These are phyloP conservation scores for Claviceps sp. DNA, from an alignment of 2,329 filamentous ascomycete species.

Conservation along the genomic window DNA sequence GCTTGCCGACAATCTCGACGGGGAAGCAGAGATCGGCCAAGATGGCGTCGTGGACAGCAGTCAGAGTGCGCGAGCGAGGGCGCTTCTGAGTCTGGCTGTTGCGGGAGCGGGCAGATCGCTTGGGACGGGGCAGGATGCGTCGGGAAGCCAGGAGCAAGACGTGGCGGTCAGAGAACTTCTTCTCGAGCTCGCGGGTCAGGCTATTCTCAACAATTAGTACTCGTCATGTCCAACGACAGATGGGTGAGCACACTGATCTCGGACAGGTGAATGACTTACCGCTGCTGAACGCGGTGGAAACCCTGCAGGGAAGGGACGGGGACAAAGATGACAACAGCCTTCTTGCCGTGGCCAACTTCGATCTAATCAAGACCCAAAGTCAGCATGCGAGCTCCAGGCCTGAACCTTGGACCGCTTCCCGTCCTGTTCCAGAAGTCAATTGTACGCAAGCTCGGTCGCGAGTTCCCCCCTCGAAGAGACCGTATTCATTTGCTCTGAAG, in stretches of 20 bases:
- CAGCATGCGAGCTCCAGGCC: conserved; percentile 66
- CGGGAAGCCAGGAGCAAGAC: conserved; percentile 97
- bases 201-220: conserved; percentile 29
- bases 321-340: conserved; percentile 99
- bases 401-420: conserved; percentile 62
- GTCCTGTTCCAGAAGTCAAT: conserved; percentile 48
- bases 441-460: conserved; percentile 21
- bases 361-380: conserved; percentile 67
- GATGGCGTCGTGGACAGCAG: conserved; percentile 97
- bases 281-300: conserved; percentile 99
- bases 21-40: conserved; percentile 97
- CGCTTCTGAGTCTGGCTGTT: conserved; percentile 98
- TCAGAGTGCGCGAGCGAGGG: conserved; percentile 92
- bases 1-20: conserved; percentile 99
- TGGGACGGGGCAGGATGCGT: conserved; percentile 96
- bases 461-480: conserved; percentile 10
- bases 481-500: conserved; percentile 4
- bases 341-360: conserved; percentile 99
- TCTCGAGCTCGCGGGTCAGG: conserved; percentile 99
- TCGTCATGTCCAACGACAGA: neutral
- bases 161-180: conserved; percentile 99
- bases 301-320: conserved; percentile 94
- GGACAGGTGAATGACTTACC: conserved; percentile 47
- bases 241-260: neutral
- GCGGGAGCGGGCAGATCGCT: conserved; percentile 94